phyloP scores from a whole-genome alignment of 805 yeast species.

The Suhomyces kilbournensis region DNA sequence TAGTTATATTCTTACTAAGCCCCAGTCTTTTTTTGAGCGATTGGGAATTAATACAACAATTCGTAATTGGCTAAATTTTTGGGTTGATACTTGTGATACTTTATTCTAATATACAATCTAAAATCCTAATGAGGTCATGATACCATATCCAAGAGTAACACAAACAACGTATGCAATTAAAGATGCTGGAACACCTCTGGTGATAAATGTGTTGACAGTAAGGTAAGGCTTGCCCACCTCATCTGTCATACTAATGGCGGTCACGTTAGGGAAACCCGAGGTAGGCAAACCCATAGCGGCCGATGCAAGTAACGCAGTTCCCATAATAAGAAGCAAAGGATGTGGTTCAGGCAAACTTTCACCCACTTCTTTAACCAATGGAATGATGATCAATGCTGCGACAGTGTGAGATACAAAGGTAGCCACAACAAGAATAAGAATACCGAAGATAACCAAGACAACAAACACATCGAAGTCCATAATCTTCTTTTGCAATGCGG shows the following conservation, averaged over 20 bases:
- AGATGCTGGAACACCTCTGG: conserved; percentile 88
- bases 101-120: conserved; percentile 1
- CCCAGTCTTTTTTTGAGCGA: too few relatives aligned
- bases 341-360: conserved; percentile 70
- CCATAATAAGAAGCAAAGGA: conserved; percentile 75
- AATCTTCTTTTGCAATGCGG: conserved; percentile 41
- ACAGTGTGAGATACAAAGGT: conserved; percentile 97
- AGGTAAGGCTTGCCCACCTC: conserved; percentile 89
- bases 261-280: conserved; percentile 95
- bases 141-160: conserved; percentile 73
- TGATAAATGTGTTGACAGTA: conserved; percentile 81
- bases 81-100: too few relatives aligned
- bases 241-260: conserved; percentile 93
- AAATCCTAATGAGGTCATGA: conserved; percentile 44
- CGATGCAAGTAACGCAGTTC: conserved; percentile 70
- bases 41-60: too few relatives aligned
- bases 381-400: conserved; percentile 90
- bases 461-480: conserved; percentile 43
- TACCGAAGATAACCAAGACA: conserved; percentile 55
- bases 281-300: conserved; percentile 98
- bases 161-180: conserved; percentile 69
- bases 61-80: too few relatives aligned
- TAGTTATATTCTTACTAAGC: too few relatives aligned
- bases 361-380: conserved; percentile 90
- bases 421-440: conserved; percentile 78